phyloP scores from a whole-genome alignment of 495 filamentous ascomycete species.

The Penicillium steckii region DNA sequence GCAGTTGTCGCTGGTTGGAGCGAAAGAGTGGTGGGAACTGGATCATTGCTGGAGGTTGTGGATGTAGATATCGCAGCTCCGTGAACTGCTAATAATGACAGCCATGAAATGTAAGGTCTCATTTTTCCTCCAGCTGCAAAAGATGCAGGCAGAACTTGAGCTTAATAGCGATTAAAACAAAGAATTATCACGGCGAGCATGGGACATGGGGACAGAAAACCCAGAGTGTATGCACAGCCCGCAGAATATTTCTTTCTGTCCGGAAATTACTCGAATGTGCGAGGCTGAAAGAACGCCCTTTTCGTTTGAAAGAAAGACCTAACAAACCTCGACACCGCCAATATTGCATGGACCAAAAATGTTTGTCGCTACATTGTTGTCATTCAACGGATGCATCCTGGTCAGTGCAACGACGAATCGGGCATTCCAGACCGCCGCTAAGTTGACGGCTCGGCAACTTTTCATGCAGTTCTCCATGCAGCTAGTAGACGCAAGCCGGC shows the following conservation, averaged over 20 bases:
- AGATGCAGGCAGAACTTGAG: neutral
- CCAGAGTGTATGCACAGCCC: neutral
- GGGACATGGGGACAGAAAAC: too few species aligned
- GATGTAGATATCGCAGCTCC: neutral
- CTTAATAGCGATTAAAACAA: neutral
- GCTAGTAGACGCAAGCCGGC: neutral
- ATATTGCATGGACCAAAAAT: too few species aligned
- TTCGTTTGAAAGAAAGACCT: too few species aligned
- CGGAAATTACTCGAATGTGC: too few species aligned
- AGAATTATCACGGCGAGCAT: neutral
- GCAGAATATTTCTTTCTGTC: neutral
- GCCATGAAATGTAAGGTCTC: slow-evolving; percentile 2
- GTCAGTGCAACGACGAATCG: neutral
- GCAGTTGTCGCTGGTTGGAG: neutral
- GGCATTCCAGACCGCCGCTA: neutral
- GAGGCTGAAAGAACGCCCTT: too few species aligned
- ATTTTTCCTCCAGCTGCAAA: slow-evolving; percentile 10
- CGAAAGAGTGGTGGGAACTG: neutral
- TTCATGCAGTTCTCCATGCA: neutral
- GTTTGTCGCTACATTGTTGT: neutral
- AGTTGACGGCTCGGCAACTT: neutral
- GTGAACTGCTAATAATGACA: slow-evolving; percentile 13
- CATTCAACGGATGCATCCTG: neutral
- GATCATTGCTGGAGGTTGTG: neutral
- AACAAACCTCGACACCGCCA: too few species aligned